Base-by-base conservation (phyloP, 1,139 yeast species). In the Suhomyces taliae region DNA sequence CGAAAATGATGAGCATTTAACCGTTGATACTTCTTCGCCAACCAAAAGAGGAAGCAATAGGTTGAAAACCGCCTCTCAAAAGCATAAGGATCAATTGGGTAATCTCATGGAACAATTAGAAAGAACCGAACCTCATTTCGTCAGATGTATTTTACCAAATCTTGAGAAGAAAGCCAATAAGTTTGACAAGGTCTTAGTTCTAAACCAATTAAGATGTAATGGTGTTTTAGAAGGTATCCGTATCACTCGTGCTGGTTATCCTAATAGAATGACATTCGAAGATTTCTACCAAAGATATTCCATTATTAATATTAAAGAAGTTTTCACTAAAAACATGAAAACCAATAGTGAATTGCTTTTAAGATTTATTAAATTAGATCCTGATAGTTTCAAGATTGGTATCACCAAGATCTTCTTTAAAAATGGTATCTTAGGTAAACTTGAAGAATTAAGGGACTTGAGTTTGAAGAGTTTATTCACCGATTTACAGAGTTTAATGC, bases 171-270 rank as follows among this genome's bases (percentile, higher is more conserved):
- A 75, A 49, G 83, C 97, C 0, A 81, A 79, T 40, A 72, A 76
- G 42, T 87, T 93, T 59, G 91, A 90, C 58, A 89, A 87, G 58
- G 71, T 69, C 31, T 70, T 95, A 36, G 96, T 95, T 4, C 72
- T 93, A 44, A 93, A 88, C 50, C 99, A 95, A 67, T 75, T 95
- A 51, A 78, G 97, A 52, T 95, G 98, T 64, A 95, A 95, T 63
- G 99, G 99, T 78, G 99, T 95, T 11, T 71, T 95, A 43, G 99
- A 95, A 72, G 99, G 99, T 53, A 95, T 95, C 38, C 79, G 99
- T 66, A 93, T 95, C 53, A 96, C 98, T 0, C 78, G 99, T 54
- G 91, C 97, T 12, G 99, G 99, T 3, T 95, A 87, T 63, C 99
- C 99, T 1, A 95, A 95, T 66, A 80, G 97, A 55, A 81, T 93